Evolutionary conservation across 2,329 filamentous ascomycete genomes (phyloP).

Genomic region (Sporothrix phasma): DNA sequence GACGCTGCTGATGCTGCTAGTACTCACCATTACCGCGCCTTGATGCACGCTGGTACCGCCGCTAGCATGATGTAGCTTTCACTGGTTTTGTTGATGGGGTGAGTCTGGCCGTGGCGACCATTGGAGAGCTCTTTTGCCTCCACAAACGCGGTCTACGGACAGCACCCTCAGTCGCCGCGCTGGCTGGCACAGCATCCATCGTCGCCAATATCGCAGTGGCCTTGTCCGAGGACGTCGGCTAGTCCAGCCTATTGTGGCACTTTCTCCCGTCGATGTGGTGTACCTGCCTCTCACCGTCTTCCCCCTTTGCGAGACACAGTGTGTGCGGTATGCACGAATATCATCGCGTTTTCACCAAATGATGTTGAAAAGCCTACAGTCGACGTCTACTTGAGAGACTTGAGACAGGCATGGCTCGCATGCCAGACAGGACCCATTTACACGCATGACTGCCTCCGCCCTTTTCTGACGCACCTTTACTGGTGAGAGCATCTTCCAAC

Average conservation of each 20-base stretch:
- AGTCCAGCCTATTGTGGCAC: constrained; percentile 23
- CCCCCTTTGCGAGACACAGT: constrained; percentile 25
- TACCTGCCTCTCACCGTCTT: constrained; percentile 22
- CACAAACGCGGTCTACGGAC: constrained; percentile 26
- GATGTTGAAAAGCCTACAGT: background rate
- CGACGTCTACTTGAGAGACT: background rate
- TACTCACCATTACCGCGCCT: constrained; percentile 33
- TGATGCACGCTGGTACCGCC: constrained; percentile 34
- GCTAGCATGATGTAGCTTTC: constrained; percentile 32
- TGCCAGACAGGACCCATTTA: too few relatives aligned
- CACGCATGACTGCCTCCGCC: too few relatives aligned
- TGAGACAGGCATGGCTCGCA: too few relatives aligned
- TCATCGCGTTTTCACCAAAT: background rate
- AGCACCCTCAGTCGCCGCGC: constrained; percentile 24
- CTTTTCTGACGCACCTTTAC: constrained; percentile 9
- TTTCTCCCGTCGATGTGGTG: constrained; percentile 24
- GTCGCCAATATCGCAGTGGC: constrained; percentile 25
- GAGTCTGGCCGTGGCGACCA: constrained; percentile 25
- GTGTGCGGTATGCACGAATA: background rate
- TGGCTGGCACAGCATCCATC: constrained; percentile 24
- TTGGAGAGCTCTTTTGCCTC: constrained; percentile 28
- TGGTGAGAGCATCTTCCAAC: constrained; percentile 13
- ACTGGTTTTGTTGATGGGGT: constrained; percentile 25
- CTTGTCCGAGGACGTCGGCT: constrained; percentile 24
- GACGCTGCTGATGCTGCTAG: constrained; percentile 10